Conservation (phyloP, 176 grass and related monocot species). For the Miscanthus lutarioriparius region DNA sequence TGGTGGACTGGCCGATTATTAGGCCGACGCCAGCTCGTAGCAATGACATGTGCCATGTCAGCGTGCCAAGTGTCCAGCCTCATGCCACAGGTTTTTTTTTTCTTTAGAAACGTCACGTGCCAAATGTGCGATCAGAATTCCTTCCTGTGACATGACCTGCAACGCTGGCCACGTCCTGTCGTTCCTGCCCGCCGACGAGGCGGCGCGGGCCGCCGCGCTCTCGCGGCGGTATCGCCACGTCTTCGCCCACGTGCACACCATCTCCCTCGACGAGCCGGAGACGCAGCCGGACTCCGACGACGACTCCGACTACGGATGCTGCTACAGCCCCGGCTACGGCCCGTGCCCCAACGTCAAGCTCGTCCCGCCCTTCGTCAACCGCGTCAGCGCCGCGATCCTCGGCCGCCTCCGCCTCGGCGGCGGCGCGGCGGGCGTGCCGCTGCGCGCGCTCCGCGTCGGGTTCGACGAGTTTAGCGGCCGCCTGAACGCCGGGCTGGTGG, state of each 20-base stretch:
- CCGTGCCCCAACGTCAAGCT: not conserved
- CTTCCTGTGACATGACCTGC: too few relatives aligned
- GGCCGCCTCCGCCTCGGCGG: not conserved
- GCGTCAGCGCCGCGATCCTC: constrained; percentile 9
- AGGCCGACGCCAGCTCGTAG: too few relatives aligned
- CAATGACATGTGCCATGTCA: too few relatives aligned
- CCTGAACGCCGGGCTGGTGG: not conserved
- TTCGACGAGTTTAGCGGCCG: not conserved
- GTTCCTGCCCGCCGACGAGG: constrained; percentile 1
- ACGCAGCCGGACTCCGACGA: too few relatives aligned
- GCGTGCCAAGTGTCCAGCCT: too few relatives aligned
- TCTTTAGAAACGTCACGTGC: too few relatives aligned
- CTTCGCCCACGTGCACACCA: constrained; percentile 3
- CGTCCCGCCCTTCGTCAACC: not conserved
- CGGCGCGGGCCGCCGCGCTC: not conserved
- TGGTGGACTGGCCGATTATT: too few relatives aligned
- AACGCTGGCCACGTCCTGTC: constrained; percentile 16
- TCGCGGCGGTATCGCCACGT: constrained; percentile 5
- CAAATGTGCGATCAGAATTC: too few relatives aligned
- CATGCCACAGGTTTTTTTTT: too few relatives aligned
- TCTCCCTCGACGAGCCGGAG: not conserved
- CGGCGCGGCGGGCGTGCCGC: not conserved
- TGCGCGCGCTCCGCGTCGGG: constrained; percentile 22
- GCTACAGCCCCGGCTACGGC: rapidly evolving
- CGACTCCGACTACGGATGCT: too few relatives aligned